Conservation (phyloP, 2,329 filamentous ascomycete species). For the Pseudocercospora cruenta region DNA sequence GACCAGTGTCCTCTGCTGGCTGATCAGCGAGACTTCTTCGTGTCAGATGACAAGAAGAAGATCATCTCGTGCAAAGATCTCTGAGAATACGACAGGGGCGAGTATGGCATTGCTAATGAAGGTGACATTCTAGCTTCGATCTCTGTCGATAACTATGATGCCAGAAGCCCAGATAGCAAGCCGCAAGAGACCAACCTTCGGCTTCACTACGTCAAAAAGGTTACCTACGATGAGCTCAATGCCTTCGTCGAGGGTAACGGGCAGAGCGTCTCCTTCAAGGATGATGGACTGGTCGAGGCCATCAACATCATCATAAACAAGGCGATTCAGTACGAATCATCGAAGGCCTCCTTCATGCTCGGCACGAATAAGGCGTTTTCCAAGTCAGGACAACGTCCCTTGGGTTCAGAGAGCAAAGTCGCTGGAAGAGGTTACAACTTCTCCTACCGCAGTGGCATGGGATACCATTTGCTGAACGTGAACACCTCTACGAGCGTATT, state of each 20-base stretch:
- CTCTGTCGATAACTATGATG: background rate
- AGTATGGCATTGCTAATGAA: background rate
- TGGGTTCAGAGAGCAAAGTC: background rate
- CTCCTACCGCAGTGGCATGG: background rate
- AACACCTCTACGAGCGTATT: conserved; percentile 27
- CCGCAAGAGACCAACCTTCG: background rate
- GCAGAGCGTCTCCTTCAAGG: background rate
- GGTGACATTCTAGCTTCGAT: background rate
- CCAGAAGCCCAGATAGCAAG: background rate
- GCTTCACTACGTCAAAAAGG: background rate
- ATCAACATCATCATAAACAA: background rate
- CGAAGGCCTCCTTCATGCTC: background rate
- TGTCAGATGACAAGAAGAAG: background rate
- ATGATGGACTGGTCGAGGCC: background rate
- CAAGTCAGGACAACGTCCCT: background rate
- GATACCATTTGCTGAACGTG: conserved; percentile 24
- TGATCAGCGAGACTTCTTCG: background rate
- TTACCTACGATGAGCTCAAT: background rate
- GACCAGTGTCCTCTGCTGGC: background rate
- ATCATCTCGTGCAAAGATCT: background rate
- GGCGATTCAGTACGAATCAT: background rate
- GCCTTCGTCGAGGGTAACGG: background rate
- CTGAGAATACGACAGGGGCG: background rate
- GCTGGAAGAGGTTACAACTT: background rate
- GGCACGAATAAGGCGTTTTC: background rate